Evolutionary conservation across 2,329 filamentous ascomycete species (phyloP).

Genomic region (Daldinia sp.): DNA sequence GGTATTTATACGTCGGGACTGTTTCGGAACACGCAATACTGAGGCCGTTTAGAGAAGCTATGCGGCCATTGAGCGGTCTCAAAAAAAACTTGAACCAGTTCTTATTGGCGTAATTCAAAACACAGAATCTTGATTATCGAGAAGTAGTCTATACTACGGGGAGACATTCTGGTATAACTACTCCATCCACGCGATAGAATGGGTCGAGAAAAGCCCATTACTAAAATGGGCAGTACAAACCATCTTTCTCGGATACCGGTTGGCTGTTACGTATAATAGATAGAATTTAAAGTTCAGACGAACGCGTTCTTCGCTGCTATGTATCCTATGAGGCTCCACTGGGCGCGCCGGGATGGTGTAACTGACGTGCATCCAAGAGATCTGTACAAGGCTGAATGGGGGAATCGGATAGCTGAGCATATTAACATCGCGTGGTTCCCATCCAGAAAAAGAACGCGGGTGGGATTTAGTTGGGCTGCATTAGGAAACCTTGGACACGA

Average conservation of each 20-base stretch:
- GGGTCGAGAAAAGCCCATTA: constrained; percentile 18
- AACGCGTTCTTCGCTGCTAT: constrained; percentile 39
- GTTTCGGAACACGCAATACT: constrained; percentile 25
- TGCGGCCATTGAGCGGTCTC: constrained; percentile 32
- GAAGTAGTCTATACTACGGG: constrained; percentile 16
- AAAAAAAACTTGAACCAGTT: constrained; percentile 2
- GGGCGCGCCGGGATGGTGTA: constrained; percentile 39
- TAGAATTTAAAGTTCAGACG: constrained; percentile 38
- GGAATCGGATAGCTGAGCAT: constrained; percentile 44
- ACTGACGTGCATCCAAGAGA: constrained; percentile 51
- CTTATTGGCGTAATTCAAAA: constrained; percentile 10
- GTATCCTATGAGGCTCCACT: constrained; percentile 40
- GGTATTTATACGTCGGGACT: constrained; percentile 1
- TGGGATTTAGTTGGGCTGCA: constrained; percentile 42
- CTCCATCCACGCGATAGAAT: constrained; percentile 25
- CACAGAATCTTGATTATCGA: constrained; percentile 15
- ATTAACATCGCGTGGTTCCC: constrained; percentile 41
- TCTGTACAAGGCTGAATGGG: constrained; percentile 52
- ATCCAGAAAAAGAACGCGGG: constrained; percentile 37
- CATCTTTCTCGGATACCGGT: constrained; percentile 23
- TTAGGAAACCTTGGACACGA: constrained; percentile 37
- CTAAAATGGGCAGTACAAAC: constrained; percentile 26
- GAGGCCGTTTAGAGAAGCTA: constrained; percentile 20
- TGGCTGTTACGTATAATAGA: constrained; percentile 27
- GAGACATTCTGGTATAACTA: constrained; percentile 13